Base-by-base conservation (phyloP, 805 yeast species). In the Phaffomyces thermotolerans region DNA sequence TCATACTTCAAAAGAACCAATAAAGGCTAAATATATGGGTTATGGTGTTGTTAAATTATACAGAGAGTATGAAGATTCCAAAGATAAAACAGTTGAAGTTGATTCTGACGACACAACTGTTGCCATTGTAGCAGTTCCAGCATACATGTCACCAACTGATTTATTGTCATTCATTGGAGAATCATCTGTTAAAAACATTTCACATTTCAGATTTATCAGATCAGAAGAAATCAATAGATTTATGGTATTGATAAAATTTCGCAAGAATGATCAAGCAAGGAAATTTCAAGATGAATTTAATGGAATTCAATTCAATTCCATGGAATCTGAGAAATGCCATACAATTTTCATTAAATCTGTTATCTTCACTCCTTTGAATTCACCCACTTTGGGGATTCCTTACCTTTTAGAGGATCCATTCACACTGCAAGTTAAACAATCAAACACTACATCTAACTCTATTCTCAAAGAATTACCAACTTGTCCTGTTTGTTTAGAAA, bases 401-500 rank as follows among this genome's bases (percentile, higher is more conserved):
- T 85, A 82, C 56, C 59, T 84, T 27, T 60, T 84, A 44, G 76
- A 73, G 34, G 95, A 85, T 55, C 91, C 95, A 2, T 85, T 84
- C 53, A 83, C 90, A 1, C 45, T 58, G 23, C 51, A 50, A 32
- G 49, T 51, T 27, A 44, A 49, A 39, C 43, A 46, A 36, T 41
- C 57, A 8, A 48, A 37, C 36, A 51, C 56, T 20, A 20, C 22
- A 20, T 20, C 22, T 8, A 43, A 47, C 4, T 54, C 63, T 12
- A 58, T 36, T 31, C 55, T 66, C 5, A 63, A 72, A 8, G 96
- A 89, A 59, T 68, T 89, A 27, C 96, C 97, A 1, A 84, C 93
- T 1, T 89, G 97, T 57, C 96, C 96, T 0, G 96, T 89, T 0
- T 89, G 97, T 57, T 66, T 89, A 15, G 97, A 89, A 54, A 68